These are phyloP conservation scores for Pseudocercospora musae DNA, from an alignment of 2,329 filamentous ascomycete species.

Conservation along the genomic window DNA sequence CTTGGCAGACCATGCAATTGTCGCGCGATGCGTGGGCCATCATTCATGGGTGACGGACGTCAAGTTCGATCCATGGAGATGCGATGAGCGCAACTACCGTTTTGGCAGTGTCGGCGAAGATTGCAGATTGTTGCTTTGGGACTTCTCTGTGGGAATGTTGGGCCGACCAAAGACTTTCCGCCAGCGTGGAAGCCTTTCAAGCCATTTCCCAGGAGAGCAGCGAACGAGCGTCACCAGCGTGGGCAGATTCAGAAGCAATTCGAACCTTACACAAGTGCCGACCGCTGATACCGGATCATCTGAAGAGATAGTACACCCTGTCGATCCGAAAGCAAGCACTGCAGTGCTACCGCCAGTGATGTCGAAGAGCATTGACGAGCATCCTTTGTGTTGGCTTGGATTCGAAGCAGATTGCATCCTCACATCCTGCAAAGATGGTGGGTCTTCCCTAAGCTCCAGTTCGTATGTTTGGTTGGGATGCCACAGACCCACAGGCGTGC, in stretches of 20 bases:
- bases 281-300: conserved; percentile 44
- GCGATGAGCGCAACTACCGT: conserved; percentile 90
- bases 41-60: conserved; percentile 93
- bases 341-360: conserved; percentile 88
- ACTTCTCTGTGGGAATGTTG: conserved; percentile 96
- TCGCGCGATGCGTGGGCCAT: conserved; percentile 91
- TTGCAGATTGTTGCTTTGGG: conserved; percentile 85
- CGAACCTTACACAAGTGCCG: conserved; percentile 54
- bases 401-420: conserved; percentile 93
- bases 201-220: conserved; percentile 49
- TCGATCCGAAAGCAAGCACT: conserved; percentile 79
- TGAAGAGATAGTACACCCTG: conserved; percentile 67
- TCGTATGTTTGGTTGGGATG: conserved; percentile 16
- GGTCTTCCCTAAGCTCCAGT: conserved; percentile 36
- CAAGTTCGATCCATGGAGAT: conserved; percentile 94
- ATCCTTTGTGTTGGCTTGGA: conserved; percentile 85
- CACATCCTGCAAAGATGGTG: conserved; percentile 87
- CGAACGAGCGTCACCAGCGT: conserved; percentile 44
- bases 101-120: conserved; percentile 97
- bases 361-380: conserved; percentile 78
- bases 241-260: conserved; percentile 68
- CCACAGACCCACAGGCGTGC: conserved; percentile 5
- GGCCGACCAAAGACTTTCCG: conserved; percentile 73
- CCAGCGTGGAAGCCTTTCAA: conserved; percentile 54
- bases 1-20: conserved; percentile 73